Evolutionary conservation across 441 rosid genomes (phyloP).

Genomic region (Aquilaria agallochum): DNA sequence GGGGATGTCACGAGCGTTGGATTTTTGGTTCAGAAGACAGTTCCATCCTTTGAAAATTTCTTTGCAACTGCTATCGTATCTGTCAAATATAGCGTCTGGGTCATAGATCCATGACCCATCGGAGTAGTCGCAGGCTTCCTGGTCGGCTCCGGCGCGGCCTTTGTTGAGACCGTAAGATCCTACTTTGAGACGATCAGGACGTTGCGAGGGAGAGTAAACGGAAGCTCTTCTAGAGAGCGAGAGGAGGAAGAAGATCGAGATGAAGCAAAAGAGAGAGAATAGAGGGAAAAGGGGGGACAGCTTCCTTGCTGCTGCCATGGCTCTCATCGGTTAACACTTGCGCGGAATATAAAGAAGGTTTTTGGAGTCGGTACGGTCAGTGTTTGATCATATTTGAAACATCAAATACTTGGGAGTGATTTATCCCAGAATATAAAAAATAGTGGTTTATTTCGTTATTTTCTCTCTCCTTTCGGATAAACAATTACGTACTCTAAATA

Average conservation of each 20-base stretch:
- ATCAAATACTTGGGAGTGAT: too few species aligned
- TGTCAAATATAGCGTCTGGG: conserved; percentile 25
- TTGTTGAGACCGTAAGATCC: conserved; percentile 5
- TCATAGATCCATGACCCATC: conserved; percentile 86
- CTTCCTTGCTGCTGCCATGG: conserved; percentile 36
- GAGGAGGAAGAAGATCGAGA: conserved; percentile 55
- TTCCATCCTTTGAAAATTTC: conserved; percentile 98
- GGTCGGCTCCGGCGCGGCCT: neutral
- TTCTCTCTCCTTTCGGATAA: too few species aligned
- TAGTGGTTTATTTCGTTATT: too few species aligned
- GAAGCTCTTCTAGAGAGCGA: conserved; percentile 49
- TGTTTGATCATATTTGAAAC: too few species aligned
- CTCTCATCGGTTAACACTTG: neutral
- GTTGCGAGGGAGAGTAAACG: conserved; percentile 23
- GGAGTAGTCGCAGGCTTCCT: conserved; percentile 51
- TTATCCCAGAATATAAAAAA: too few species aligned
- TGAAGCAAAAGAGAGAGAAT: conserved; percentile 62
- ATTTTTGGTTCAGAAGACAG: conserved; percentile 63
- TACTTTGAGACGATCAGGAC: neutral
- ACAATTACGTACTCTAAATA: too few species aligned
- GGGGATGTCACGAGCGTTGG: conserved; percentile 46
- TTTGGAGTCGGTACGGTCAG: too few species aligned
- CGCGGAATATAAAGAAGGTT: too few species aligned
- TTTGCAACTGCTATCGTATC: conserved; percentile 66
- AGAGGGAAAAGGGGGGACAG: conserved; percentile 59